Base-by-base conservation (phyloP, 108 stramenopile genomes). In the Cylindrotheca fusiformis region DNA sequence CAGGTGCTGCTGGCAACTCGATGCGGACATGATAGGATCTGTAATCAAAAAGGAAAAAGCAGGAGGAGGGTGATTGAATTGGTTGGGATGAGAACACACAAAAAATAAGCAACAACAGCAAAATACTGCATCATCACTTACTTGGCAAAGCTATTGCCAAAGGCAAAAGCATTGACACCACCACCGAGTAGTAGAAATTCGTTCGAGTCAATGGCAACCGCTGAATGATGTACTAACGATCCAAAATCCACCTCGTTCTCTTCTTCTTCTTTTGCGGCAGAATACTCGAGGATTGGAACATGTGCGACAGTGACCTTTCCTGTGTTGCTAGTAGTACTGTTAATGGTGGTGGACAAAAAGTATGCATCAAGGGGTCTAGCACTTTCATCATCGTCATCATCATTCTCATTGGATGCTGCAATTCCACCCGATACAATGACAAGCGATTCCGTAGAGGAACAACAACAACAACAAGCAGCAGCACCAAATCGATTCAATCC, bases 131-230 rank as follows among this genome's bases (percentile, higher is more conserved):
- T 4, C 14, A 19, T 27, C 1, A 76, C 78, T 70, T 63, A 86
- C 80, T 60, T 51, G 18, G 86, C 80, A 72, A 79, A 89, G 8
- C 58, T 68, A 31, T 78, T 78, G 10, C 87, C 88, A 79, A 93
- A 93, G 3, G 87, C 85, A 81, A 93, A 90, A 2, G 81, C 75
- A 8, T 79, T 60, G n/a, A 85, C 84, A 2, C 88, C 92, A 26
- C 92, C 88, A 1, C 91, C 91, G 52, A 87, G 48, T 2, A 76
- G 30, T 0, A 76, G 25, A 10, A 78, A 59, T 28, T 67, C 61
- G 51, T 65, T 55, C 23, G 52, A 19, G 17, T 65, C 68, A 14
- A 85, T 28, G 23, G 67, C 3, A 12, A 78, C 59, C 22, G 84
- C 63, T 25, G 50, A 47, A 55, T 85, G 81, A 67, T 87, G 84